phyloP scores from a whole-genome alignment of 2,329 filamentous ascomycete genomes.

The Malbranchea zuffiana region DNA sequence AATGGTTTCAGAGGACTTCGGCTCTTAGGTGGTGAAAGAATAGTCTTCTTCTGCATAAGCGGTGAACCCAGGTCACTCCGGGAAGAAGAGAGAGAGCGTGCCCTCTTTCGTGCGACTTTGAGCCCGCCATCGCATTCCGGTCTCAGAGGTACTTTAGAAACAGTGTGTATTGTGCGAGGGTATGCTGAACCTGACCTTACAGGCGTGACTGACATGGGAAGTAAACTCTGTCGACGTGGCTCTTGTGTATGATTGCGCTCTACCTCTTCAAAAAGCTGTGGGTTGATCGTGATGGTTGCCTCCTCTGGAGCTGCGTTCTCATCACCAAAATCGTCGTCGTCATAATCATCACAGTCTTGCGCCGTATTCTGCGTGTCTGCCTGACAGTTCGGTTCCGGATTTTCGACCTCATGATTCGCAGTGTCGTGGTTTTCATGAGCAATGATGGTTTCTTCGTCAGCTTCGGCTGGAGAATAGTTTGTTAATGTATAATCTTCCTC shows the following conservation, averaged over 20 bases:
- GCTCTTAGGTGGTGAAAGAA: slow-evolving; percentile 19
- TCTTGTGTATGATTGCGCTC: slow-evolving; percentile 18
- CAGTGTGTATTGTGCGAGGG: slow-evolving; percentile 55
- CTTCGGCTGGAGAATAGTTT: too few species aligned
- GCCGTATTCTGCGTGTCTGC: too few species aligned
- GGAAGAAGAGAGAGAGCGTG: slow-evolving; percentile 43
- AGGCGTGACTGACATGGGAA: slow-evolving; percentile 44
- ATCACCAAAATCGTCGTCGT: slow-evolving; percentile 47
- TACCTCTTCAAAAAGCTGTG: slow-evolving; percentile 17
- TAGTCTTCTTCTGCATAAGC: slow-evolving; percentile 17
- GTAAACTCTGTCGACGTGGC: slow-evolving; percentile 15
- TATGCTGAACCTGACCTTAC: slow-evolving; percentile 36
- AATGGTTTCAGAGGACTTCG: slow-evolving; percentile 10
- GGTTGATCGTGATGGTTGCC: slow-evolving; percentile 16
- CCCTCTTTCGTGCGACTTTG: slow-evolving; percentile 36
- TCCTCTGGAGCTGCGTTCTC: slow-evolving; percentile 42
- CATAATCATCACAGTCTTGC: slow-evolving; percentile 12
- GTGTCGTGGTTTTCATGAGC: neutral
- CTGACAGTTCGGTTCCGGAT: too few species aligned
- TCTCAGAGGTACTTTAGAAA: slow-evolving; percentile 67
- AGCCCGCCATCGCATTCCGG: slow-evolving; percentile 45
- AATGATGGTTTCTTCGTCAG: slow-evolving; percentile 23
- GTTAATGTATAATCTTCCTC: too few species aligned
- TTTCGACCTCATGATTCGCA: neutral
- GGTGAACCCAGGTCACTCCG: too few species aligned